Evolutionary conservation across 768 basidiomycete species (phyloP), one percentile per base, ranked within the genome.

Genomic region (Candolleomyces efflorescens): DNA sequence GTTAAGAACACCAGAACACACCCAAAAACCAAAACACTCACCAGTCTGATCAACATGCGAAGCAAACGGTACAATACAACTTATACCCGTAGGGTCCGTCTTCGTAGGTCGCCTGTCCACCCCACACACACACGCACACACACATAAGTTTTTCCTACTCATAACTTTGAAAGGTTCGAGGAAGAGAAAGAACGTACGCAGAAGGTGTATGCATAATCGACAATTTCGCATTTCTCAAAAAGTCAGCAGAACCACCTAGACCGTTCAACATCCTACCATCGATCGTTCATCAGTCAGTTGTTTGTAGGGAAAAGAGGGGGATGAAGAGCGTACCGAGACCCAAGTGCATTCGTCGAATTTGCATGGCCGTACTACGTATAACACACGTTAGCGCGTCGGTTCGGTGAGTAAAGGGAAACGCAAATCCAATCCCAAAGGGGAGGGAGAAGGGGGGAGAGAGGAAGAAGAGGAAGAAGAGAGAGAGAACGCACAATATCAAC

Each of bases 121-220:
- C 24, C 6, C 11, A 32, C 36, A 3, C 37, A 36, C 15, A 20
- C 22, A n/a, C n/a, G n/a, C n/a, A n/a, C n/a, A n/a, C n/a, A n/a
- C n/a, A n/a, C n/a, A n/a, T n/a, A n/a, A n/a, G n/a, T n/a, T n/a
- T n/a, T n/a, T n/a, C n/a, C n/a, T n/a, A n/a, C n/a, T n/a, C n/a
- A n/a, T n/a, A n/a, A n/a, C n/a, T n/a, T n/a, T n/a, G n/a, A n/a
- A n/a, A n/a, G n/a, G n/a, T n/a, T n/a, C n/a, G n/a, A n/a, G n/a
- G n/a, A n/a, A n/a, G n/a, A n/a, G n/a, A n/a, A n/a, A 43, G 23
- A 41, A 32, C 65, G 24, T 53, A 75, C 74, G 68, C 74, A 5
- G 74, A 75, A 15, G 79, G 79, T 0, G 79, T 80, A 59, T 79
- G 78, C 79, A 79, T 80, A 49, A 80, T 78, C 5, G 76, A 78